Conservation (phyloP, 305 asterid species). For the Coffea humblotiana region DNA sequence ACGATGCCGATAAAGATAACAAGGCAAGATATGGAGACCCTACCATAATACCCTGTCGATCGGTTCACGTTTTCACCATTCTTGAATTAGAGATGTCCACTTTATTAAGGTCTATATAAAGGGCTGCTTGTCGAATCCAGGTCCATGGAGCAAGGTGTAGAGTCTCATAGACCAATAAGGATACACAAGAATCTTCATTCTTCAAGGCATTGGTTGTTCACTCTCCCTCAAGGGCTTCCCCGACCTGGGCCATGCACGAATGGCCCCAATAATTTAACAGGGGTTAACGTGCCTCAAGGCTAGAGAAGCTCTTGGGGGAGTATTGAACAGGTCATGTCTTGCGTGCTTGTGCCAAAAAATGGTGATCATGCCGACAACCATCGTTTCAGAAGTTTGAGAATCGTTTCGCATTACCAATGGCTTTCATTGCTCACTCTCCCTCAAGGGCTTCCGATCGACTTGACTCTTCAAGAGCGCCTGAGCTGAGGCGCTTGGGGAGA, state of each 20-base stretch:
- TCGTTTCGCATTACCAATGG: not conserved
- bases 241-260: slow-evolving; percentile 20
- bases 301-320: slow-evolving; percentile 31
- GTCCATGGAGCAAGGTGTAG: slow-evolving; percentile 14
- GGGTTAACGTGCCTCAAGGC: slow-evolving; percentile 6
- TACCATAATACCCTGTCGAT: not conserved
- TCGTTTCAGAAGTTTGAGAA: not conserved
- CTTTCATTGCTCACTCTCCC: slow-evolving; percentile 26
- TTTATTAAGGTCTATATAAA: slow-evolving; percentile 25
- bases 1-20: slow-evolving; percentile 8
- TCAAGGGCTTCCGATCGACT: slow-evolving; percentile 22
- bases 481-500: slow-evolving; percentile 15
- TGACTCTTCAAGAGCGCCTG: not conserved
- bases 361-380: not conserved
- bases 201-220: slow-evolving; percentile 34
- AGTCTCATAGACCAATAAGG: slow-evolving; percentile 14
- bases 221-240: slow-evolving; percentile 58
- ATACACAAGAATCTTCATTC: not conserved
- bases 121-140: slow-evolving; percentile 23
- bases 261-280: not conserved
- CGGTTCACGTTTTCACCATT: not conserved
- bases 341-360: slow-evolving; percentile 14
- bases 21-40: slow-evolving; percentile 21
- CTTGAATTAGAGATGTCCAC: not conserved
- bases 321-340: slow-evolving; percentile 29